Base-by-base conservation (phyloP, 2,329 filamentous ascomycete species). In the Didymella pomorum region DNA sequence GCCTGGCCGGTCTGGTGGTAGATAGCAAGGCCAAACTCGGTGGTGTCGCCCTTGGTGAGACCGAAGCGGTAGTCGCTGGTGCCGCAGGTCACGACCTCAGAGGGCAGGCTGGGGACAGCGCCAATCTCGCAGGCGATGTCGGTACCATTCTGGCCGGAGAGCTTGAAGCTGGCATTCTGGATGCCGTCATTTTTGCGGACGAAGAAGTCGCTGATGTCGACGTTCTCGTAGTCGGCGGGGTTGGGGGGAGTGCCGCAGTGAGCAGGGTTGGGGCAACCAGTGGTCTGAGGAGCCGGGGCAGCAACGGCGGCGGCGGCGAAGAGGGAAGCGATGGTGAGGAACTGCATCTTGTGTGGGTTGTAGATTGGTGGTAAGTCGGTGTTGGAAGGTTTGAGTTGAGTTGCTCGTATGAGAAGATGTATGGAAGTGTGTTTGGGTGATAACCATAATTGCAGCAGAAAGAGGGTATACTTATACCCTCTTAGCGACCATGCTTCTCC, bases 221-320 rank as follows among this genome's bases (percentile, higher is more conserved):
- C 58, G 56, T 65, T 69, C 46, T 71, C 68, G 33, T 54, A 65
- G 29, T 26, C 58, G 28, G 52, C 41, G 45, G 62, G 56, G 58
- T 56, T 43, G 16, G 55, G 33, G 14, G 60, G 45, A 28, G 20
- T 35, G 39, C 55, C 56, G 59, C 64, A 65, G 59, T 64, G 63
- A n/a, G 64, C 64, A 43, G 64, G 64, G 67, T 69, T 68, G 47
- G 64, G 59, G 65, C 65, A 67, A 42, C 59, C 63, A 25, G 61
- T 47, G 10, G 64, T 62, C 43, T 66, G 65, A 29, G 65, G 53
- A 25, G 65, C 52, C 21, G 68, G 67, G 8, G 65, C 63, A 20
- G 67, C 66, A 11, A 68, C 43, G 21, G 63, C 65, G 37, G 60
- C 58, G 37, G 60, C 58, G 26, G 60, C 62, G 58, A 61, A 58